These are phyloP conservation scores for Talaromyces pinophilus DNA, from an alignment of 2,329 filamentous ascomycete species.

Conservation along the genomic window DNA sequence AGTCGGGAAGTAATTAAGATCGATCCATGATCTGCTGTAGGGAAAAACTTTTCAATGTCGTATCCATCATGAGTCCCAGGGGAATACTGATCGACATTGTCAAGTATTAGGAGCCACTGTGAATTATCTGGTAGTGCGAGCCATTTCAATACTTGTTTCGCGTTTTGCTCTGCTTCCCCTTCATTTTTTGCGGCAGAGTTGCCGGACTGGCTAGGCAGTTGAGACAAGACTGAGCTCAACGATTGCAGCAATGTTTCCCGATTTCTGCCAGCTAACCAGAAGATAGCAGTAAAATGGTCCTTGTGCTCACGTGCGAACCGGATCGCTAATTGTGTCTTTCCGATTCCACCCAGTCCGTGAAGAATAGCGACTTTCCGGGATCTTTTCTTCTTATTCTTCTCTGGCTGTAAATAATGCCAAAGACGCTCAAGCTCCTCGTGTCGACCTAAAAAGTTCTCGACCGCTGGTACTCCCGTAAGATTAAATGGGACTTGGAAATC, in stretches of 20 bases:
- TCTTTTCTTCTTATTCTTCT: neutral
- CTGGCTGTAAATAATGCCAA: neutral
- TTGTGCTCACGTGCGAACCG: constrained; percentile 25
- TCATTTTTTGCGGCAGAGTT: neutral
- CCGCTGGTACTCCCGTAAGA: neutral
- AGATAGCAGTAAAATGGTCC: constrained; percentile 3
- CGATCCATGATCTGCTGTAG: constrained; percentile 39
- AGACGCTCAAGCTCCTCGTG: neutral
- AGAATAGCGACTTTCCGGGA: neutral
- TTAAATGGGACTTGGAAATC: neutral
- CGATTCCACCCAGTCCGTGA: neutral
- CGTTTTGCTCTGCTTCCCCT: neutral
- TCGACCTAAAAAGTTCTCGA: neutral
- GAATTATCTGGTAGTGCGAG: neutral
- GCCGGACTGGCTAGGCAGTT: constrained; percentile 17
- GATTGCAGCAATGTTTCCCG: constrained; percentile 26
- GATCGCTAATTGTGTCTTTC: neutral
- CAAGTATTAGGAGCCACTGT: neutral
- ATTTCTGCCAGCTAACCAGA: constrained; percentile 28
- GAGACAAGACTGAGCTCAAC: constrained; percentile 26
- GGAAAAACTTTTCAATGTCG: constrained; percentile 5
- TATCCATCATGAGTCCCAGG: neutral
- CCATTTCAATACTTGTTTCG: neutral
- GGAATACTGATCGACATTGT: constrained; percentile 15
- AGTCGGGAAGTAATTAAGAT: constrained; percentile 47